Percentiles rank a stretch among this genome's conserved stretches.
Evolutionary conservation across 208 protist genomes (phyloP).

Genomic region (Cochliopodium minus): DNA sequence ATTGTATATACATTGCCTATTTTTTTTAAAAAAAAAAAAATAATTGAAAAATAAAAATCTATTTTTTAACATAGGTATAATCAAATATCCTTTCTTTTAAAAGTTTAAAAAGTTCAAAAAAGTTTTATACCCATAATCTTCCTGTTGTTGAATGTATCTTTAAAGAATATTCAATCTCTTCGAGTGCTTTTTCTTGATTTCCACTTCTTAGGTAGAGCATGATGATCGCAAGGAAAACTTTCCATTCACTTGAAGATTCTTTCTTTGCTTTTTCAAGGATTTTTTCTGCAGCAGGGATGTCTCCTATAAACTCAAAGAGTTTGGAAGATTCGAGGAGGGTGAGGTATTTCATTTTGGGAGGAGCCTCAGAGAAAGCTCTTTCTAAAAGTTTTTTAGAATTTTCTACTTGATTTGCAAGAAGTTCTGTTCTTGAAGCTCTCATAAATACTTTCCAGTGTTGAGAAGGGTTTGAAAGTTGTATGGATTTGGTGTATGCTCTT

Average conservation of each 20-base stretch:
- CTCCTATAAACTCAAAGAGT: constrained; percentile 36
- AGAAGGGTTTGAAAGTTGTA: constrained; percentile 34
- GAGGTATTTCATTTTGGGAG: constrained; percentile 32
- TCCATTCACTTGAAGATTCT: constrained; percentile 42
- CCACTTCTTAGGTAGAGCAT: constrained; percentile 42
- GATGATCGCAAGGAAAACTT: constrained; percentile 42
- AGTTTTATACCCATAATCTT: constrained; percentile 55
- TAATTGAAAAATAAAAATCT: too few species aligned
- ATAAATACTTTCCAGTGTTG: constrained; percentile 57
- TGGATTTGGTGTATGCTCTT: constrained; percentile 28
- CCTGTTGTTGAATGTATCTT: constrained; percentile 42
- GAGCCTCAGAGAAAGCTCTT: constrained; percentile 33
- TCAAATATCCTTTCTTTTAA: too few species aligned
- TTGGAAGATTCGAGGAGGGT: constrained; percentile 42
- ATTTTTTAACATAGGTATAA: too few species aligned
- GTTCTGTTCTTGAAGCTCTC: constrained; percentile 34
- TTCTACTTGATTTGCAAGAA: constrained; percentile 18
- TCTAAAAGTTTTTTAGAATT: constrained; percentile 28
- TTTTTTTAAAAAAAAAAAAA: too few species aligned
- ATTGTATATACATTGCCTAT: constrained; percentile 52
- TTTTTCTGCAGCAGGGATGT: constrained; percentile 28
- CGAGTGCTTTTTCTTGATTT: constrained; percentile 24
- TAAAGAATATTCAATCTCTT: constrained; percentile 35
- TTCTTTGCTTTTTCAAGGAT: constrained; percentile 33
- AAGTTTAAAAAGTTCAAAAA: too few species aligned